These are phyloP conservation scores for Leccinum incarnatum DNA, from an alignment of 768 basidiomycete species.

Conservation along the genomic window DNA sequence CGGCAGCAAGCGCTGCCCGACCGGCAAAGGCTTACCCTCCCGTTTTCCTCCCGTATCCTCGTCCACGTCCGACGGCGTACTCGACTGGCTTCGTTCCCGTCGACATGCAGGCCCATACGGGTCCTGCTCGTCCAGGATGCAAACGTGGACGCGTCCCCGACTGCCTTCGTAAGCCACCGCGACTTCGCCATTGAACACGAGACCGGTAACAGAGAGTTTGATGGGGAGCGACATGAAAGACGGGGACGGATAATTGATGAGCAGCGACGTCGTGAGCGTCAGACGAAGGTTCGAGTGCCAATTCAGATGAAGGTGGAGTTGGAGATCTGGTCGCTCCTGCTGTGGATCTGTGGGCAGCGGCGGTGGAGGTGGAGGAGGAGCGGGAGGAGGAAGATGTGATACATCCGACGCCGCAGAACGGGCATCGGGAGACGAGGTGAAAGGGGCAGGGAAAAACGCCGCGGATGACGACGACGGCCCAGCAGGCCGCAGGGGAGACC, in stretches of 20 bases:
- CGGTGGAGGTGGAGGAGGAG: not conserved
- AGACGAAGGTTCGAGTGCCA: conserved; percentile 90
- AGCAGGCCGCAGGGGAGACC: not conserved
- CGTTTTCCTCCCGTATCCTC: conserved; percentile 51
- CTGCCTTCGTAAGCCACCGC: conserved; percentile 90
- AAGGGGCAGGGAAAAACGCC: conserved; percentile 35
- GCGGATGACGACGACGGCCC: not conserved
- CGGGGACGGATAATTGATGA: conserved; percentile 95
- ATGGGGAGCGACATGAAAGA: conserved; percentile 98
- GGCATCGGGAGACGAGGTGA: conserved; percentile 26
- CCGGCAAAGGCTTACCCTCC: conserved; percentile 64
- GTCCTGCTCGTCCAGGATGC: conserved; percentile 84
- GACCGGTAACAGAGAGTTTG: conserved; percentile 85
- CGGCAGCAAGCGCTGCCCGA: conserved; percentile 81
- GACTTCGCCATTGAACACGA: conserved; percentile 84
- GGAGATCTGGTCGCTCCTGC: conserved; percentile 59
- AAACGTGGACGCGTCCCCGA: conserved; percentile 78
- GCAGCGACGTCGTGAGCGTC: conserved; percentile 85
- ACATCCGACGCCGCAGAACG: conserved; percentile 9
- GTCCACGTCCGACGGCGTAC: conserved; percentile 60
- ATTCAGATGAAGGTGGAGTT: conserved; percentile 80
- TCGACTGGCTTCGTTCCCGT: conserved; percentile 44
- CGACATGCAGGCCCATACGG: conserved; percentile 75
- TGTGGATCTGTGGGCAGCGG: conserved; percentile 23
- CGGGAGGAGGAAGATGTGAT: not conserved